These are phyloP conservation scores for Exophiala sp. DNA, from an alignment of 2,329 filamentous ascomycete species.

Conservation along the genomic window DNA sequence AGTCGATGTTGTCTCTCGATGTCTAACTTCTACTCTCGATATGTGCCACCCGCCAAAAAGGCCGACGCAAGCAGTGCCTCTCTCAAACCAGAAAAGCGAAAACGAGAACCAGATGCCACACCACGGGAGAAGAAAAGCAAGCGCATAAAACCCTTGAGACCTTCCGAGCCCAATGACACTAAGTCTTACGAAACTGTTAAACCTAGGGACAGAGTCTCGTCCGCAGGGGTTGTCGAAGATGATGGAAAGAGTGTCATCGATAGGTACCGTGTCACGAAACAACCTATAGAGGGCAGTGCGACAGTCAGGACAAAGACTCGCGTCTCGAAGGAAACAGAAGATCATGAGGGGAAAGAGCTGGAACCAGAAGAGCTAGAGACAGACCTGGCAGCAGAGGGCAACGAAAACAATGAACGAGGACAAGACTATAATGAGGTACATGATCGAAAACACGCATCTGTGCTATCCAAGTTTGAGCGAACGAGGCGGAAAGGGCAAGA, in stretches of 20 bases:
- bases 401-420: conserved; percentile 38
- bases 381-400: conserved; percentile 17
- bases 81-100: conserved; percentile 26
- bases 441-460: conserved; percentile 26
- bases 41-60: conserved; percentile 38
- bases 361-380: conserved; percentile 9
- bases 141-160: conserved; percentile 37
- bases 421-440: conserved; percentile 28
- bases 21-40: conserved; percentile 47
- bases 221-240: conserved; percentile 3
- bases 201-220: neutral
- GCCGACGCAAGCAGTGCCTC: neutral
- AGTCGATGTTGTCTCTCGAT: conserved; percentile 32
- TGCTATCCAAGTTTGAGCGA: conserved; percentile 32
- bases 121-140: conserved; percentile 35
- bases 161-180: neutral
- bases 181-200: neutral
- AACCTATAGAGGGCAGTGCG: neutral
- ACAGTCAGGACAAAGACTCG: conserved; percentile 6
- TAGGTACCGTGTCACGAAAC: conserved; percentile 18
- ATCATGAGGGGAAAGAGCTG: conserved; percentile 19
- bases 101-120: conserved; percentile 27
- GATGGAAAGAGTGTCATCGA: conserved; percentile 6
- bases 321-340: conserved; percentile 32
- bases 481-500: conserved; percentile 18